A percentile compares a stretch with the other conserved stretches of the same genome.
Conservation (phyloP, 2,329 filamentous ascomycete species). For the Teratosphaeria gauchensis region DNA sequence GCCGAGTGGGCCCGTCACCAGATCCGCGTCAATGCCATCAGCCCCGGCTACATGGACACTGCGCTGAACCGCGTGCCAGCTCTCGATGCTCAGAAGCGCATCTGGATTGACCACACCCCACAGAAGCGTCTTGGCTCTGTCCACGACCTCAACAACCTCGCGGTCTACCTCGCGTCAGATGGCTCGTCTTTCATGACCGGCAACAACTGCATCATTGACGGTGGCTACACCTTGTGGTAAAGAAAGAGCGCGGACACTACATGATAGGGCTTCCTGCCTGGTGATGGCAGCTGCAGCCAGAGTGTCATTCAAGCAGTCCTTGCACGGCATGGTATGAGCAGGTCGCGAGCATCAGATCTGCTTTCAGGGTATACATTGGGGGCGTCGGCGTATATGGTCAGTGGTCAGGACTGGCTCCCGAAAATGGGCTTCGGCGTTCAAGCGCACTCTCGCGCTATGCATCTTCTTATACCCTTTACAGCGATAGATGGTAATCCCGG, state of each 20-base stretch:
- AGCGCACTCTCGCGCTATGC: neutral
- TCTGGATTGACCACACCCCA: conserved; percentile 65
- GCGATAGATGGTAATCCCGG: neutral
- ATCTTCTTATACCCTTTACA: neutral
- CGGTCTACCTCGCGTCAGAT: conserved; percentile 66
- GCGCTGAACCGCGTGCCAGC: conserved; percentile 68
- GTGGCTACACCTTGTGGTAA: conserved; percentile 54
- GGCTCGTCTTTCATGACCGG: conserved; percentile 70
- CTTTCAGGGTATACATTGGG: neutral
- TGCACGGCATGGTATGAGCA: neutral
- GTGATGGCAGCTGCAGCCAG: neutral
- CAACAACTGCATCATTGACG: conserved; percentile 61
- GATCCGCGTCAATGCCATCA: conserved; percentile 78
- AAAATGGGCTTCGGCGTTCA: neutral
- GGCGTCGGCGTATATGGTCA: neutral
- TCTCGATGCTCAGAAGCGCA: conserved; percentile 71
- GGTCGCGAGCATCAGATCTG: neutral
- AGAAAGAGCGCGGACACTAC: neutral
- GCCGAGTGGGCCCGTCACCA: conserved; percentile 75
- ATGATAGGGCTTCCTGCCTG: neutral
- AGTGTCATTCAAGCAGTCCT: neutral
- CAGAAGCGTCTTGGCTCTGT: conserved; percentile 63
- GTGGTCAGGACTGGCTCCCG: neutral
- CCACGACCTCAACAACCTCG: conserved; percentile 68
- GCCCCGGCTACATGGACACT: conserved; percentile 80